Percentiles rank a stretch among this genome's conserved stretches.
phyloP scores from a whole-genome alignment of 225 moss, liverwort and hornwort species.

The Marchantia paleacea region DNA sequence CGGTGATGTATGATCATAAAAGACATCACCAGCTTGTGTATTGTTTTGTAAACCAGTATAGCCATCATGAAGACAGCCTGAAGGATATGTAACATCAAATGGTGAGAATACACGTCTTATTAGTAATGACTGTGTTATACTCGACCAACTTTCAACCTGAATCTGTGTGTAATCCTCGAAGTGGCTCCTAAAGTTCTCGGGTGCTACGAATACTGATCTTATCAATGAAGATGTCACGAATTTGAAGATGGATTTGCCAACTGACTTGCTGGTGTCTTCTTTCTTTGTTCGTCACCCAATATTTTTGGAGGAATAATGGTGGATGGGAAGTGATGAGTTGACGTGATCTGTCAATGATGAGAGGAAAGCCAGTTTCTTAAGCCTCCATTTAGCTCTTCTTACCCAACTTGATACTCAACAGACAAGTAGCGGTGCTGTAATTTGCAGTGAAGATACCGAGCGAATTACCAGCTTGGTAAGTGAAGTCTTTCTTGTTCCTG shows the following conservation, averaged over 20 bases:
- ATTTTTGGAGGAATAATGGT: slow-evolving; percentile 9
- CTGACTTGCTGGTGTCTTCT: neutral
- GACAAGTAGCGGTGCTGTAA: slow-evolving; percentile 24
- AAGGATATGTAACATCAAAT: neutral
- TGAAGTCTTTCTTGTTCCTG: neutral
- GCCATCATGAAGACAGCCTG: neutral
- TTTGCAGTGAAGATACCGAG: slow-evolving; percentile 18
- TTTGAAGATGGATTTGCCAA: slow-evolving; percentile 4
- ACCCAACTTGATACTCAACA: slow-evolving; percentile 16
- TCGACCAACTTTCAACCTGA: neutral
- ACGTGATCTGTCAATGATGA: neutral
- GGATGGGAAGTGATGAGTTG: slow-evolving; percentile 15
- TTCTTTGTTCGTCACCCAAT: slow-evolving; percentile 3
- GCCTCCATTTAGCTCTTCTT: slow-evolving; percentile 14
- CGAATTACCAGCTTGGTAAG: slow-evolving; percentile 17
- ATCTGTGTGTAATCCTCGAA: neutral
- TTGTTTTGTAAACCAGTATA: neutral
- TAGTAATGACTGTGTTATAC: neutral
- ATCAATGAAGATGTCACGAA: too few species aligned
- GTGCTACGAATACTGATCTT: neutral
- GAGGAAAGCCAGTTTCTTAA: slow-evolving; percentile 22
- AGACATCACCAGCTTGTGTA: neutral
- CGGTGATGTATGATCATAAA: neutral
- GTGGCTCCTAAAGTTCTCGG: too few species aligned
- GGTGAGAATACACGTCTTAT: neutral